A percentile compares a stretch with the other conserved stretches of the same genome.
These are phyloP conservation scores for Calonectria ilicicola DNA, from an alignment of 2,329 filamentous ascomycete genomes.

Conservation along the genomic window DNA sequence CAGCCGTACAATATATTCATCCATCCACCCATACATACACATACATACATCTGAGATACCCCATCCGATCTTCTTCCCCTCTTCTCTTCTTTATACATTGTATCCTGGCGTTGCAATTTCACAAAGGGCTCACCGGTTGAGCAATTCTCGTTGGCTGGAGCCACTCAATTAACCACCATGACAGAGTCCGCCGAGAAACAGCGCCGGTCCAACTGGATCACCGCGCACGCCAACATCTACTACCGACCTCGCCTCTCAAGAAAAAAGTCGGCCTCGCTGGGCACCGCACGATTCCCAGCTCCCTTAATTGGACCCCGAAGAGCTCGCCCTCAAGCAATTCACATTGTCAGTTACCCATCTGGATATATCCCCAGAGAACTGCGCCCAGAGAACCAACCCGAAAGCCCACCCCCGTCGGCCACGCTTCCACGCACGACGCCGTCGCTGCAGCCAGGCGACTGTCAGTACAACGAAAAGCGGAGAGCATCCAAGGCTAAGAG, in stretches of 20 bases:
- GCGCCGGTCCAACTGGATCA: slow-evolving; percentile 41
- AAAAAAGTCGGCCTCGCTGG: slow-evolving; percentile 38
- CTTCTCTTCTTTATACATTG: background rate
- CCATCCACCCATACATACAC: background rate
- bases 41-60: slow-evolving; percentile 11
- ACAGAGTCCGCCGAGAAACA: slow-evolving; percentile 37
- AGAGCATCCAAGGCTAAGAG: slow-evolving; percentile 38
- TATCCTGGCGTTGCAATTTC: background rate
- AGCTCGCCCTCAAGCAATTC: slow-evolving; percentile 55
- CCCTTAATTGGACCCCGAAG: slow-evolving; percentile 55
- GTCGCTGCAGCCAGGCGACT: slow-evolving; percentile 35
- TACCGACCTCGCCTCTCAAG: slow-evolving; percentile 42
- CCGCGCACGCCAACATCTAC: slow-evolving; percentile 41
- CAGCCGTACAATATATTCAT: background rate
- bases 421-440: slow-evolving; percentile 30
- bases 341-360: slow-evolving; percentile 56
- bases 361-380: slow-evolving; percentile 60
- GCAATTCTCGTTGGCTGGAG: slow-evolving; percentile 37
- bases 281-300: slow-evolving; percentile 45
- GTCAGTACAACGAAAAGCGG: slow-evolving; percentile 18
- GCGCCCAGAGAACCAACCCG: slow-evolving; percentile 41
- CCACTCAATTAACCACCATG: slow-evolving; percentile 41
- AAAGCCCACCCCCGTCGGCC: slow-evolving; percentile 26
- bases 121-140: slow-evolving; percentile 33
- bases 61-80: background rate